These are phyloP conservation scores for Gleditsia sinensis DNA, from an alignment of 306 rosid genomes.

Conservation along the genomic window DNA sequence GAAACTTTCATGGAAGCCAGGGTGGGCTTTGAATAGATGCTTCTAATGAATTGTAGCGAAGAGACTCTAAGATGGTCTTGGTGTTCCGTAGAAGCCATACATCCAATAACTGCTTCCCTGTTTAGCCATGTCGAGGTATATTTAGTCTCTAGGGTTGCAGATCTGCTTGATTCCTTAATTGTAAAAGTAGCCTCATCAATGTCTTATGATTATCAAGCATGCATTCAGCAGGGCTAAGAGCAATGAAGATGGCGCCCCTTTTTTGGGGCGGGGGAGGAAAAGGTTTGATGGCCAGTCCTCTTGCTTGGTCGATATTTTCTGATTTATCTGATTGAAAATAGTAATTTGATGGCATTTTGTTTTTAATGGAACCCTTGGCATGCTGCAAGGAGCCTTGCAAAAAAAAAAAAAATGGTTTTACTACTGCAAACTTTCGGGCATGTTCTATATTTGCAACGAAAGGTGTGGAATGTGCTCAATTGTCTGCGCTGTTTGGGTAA, in stretches of 20 bases:
- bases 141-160: conserved; percentile 3
- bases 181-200: conserved; percentile 18
- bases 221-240: conserved; percentile 36
- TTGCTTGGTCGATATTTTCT: conserved; percentile 43
- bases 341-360: conserved; percentile 55
- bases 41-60: conserved; percentile 37
- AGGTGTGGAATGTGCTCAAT: conserved; percentile 14
- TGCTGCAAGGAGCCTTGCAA: conserved; percentile 36
- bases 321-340: conserved; percentile 47
- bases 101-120: conserved; percentile 2
- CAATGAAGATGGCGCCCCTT: conserved; percentile 31
- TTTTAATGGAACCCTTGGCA: conserved; percentile 43
- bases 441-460: background rate
- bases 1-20: conserved; percentile 59
- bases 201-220: conserved; percentile 39
- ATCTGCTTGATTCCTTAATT: conserved; percentile 25
- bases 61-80: conserved; percentile 13
- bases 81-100: conserved; percentile 31
- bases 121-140: conserved; percentile 36
- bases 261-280: conserved; percentile 35
- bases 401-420: no score
- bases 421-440: background rate
- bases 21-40: conserved; percentile 58
- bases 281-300: conserved; percentile 39
- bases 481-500: background rate